These are phyloP conservation scores for Stromatinia cepivora DNA, from an alignment of 2,329 filamentous ascomycete species.

Conservation along the genomic window DNA sequence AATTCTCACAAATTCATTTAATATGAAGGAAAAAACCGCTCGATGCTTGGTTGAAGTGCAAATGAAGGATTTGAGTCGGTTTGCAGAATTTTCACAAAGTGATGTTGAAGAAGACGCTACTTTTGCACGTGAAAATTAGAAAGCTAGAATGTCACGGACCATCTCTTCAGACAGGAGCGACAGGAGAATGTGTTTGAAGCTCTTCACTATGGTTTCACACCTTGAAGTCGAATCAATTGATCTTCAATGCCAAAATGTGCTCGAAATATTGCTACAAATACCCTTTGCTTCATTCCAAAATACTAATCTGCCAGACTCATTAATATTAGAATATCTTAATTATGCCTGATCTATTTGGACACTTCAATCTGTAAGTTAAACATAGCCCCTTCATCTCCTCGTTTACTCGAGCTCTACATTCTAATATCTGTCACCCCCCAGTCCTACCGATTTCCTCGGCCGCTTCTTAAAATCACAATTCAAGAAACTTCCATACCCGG, in stretches of 20 bases:
- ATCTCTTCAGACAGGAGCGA: not conserved
- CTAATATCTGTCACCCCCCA: slow-evolving; percentile 9
- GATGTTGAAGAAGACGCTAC: not conserved
- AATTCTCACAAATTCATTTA: not conserved
- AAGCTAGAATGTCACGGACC: not conserved
- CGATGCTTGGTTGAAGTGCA: not conserved
- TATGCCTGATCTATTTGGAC: slow-evolving; percentile 24
- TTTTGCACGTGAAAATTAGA: not conserved
- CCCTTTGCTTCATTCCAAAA: not conserved
- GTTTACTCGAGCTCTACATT: not conserved
- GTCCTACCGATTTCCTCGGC: slow-evolving; percentile 30
- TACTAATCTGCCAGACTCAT: not conserved
- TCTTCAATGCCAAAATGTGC: not conserved
- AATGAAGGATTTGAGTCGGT: not conserved
- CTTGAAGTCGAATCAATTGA: not conserved
- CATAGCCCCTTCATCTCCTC: not conserved
- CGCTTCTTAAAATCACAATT: slow-evolving; percentile 37
- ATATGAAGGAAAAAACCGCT: not conserved
- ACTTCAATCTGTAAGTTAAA: slow-evolving; percentile 30
- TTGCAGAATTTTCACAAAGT: not conserved
- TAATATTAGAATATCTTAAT: not conserved
- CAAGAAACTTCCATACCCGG: slow-evolving; percentile 33
- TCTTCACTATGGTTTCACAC: slow-evolving; percentile 4
- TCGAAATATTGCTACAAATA: slow-evolving; percentile 4
- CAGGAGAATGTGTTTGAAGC: slow-evolving; percentile 2